Evolutionary conservation across 176 grass and related monocot species (phyloP).

Genomic region (Lolium perenne): DNA sequence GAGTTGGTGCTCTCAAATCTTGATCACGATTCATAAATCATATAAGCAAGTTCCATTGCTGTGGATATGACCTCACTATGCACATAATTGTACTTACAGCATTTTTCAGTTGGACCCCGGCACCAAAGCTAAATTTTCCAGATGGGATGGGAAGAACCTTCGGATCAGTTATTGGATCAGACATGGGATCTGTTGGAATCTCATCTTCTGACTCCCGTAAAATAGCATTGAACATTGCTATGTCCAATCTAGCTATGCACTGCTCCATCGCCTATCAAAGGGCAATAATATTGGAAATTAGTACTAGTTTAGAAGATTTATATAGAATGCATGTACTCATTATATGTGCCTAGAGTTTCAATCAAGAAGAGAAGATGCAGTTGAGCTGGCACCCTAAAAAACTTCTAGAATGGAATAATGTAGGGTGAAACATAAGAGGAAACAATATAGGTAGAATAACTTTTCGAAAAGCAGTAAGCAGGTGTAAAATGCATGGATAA

Average conservation of each 20-base stretch:
- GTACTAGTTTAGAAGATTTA: constrained; percentile 20
- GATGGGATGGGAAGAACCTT: constrained; percentile 84
- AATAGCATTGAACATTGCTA: constrained; percentile 99
- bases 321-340: constrained; percentile 7
- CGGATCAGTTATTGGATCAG: constrained; percentile 85
- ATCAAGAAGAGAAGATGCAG: constrained; percentile 14
- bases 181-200: constrained; percentile 81
- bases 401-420: background rate
- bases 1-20: constrained; percentile 1
- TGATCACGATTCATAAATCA: constrained; percentile 8
- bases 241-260: constrained; percentile 87
- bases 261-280: constrained; percentile 89
- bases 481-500: constrained; percentile 5
- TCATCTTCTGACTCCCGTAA: constrained; percentile 91
- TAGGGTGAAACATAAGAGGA: constrained; percentile 18
- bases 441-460: constrained; percentile 14
- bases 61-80: constrained; percentile 24
- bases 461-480: background rate
- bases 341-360: background rate
- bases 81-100: constrained; percentile 66
- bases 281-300: constrained; percentile 26
- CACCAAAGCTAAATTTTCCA: constrained; percentile 89
- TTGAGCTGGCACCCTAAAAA: background rate
- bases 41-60: background rate
- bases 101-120: constrained; percentile 99